These are phyloP conservation scores for Aureobasidium subglaciale DNA, from an alignment of 2,329 filamentous ascomycete genomes.

Conservation along the genomic window DNA sequence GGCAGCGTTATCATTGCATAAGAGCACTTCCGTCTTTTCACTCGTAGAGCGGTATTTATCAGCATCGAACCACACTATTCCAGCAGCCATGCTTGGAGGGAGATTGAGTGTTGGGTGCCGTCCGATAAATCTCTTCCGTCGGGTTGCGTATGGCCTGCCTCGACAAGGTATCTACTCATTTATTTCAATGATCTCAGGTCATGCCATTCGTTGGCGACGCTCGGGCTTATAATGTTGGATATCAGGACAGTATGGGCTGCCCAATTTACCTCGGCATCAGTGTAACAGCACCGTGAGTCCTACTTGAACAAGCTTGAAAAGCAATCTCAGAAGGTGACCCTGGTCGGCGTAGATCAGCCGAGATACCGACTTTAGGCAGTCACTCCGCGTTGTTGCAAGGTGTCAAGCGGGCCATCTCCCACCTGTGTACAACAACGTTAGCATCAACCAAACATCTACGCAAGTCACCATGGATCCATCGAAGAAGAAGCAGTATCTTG, in stretches of 20 bases:
- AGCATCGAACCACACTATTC: neutral
- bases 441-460: neutral
- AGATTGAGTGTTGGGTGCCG: neutral
- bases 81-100: neutral
- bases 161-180: no score
- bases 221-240: neutral
- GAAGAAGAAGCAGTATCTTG: slow-evolving; percentile 64
- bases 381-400: slow-evolving; percentile 1
- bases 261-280: neutral
- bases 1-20: neutral
- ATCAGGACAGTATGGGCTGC: neutral
- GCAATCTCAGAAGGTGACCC: neutral
- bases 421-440: neutral
- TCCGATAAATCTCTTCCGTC: neutral
- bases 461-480: slow-evolving; percentile 34
- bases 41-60: neutral
- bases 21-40: neutral
- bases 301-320: neutral
- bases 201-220: no score
- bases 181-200: no score
- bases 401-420: neutral
- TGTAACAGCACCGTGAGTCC: neutral
- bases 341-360: neutral
- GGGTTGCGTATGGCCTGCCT: neutral
- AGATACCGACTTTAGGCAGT: neutral